phyloP scores from a whole-genome alignment of 805 yeast genomes.

The Metschnikowia kofuensis region DNA sequence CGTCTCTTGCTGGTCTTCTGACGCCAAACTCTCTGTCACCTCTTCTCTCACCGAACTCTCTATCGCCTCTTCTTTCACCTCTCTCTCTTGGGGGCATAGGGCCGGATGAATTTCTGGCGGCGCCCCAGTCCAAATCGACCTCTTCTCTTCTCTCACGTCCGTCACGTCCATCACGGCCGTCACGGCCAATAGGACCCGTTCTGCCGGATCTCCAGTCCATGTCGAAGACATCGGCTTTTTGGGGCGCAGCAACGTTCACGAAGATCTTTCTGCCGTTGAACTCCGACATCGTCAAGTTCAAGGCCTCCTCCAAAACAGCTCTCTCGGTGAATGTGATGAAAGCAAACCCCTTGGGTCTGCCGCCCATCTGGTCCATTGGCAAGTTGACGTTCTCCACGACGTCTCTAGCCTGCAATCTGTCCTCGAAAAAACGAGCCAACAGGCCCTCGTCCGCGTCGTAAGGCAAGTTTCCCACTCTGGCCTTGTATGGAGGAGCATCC shows the following conservation, averaged over 20 bases:
- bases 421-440: conserved; percentile 59
- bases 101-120: conserved; percentile 28
- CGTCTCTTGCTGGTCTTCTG: conserved; percentile 33
- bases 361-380: conserved; percentile 64
- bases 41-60: conserved; percentile 19
- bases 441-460: conserved; percentile 72
- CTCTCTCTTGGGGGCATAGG: conserved; percentile 27
- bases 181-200: conserved; percentile 24
- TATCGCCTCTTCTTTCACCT: conserved; percentile 23
- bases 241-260: conserved; percentile 60
- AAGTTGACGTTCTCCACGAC: conserved; percentile 63
- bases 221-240: conserved; percentile 42
- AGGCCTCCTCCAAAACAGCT: conserved; percentile 49
- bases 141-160: conserved; percentile 40
- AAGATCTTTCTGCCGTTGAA: conserved; percentile 50
- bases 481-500: conserved; percentile 86
- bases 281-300: conserved; percentile 42
- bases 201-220: conserved; percentile 45
- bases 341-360: conserved; percentile 60
- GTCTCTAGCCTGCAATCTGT: conserved; percentile 47
- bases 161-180: conserved; percentile 19
- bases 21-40: conserved; percentile 12
- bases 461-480: conserved; percentile 83
- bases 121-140: conserved; percentile 54
- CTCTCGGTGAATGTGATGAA: conserved; percentile 49